These are phyloP conservation scores for Solanum chmielewskii DNA, from an alignment of 257 asterid genomes.

Conservation along the genomic window DNA sequence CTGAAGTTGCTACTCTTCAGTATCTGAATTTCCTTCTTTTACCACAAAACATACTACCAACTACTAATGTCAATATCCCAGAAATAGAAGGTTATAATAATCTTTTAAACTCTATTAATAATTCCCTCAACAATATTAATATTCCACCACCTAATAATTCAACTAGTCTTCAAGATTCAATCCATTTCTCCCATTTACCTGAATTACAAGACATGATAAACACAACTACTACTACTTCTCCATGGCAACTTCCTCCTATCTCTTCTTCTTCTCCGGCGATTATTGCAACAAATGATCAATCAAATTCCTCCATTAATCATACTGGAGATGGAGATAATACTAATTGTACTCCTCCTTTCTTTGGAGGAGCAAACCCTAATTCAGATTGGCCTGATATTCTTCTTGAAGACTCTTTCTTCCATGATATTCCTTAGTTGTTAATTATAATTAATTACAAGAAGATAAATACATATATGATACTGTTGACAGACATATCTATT, in stretches of 20 bases:
- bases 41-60: slow-evolving; percentile 7
- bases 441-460: too few relatives aligned
- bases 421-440: slow-evolving; percentile 26
- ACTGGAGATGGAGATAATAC: slow-evolving; percentile 14
- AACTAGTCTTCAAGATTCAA: slow-evolving; percentile 14
- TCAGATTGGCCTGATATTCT: slow-evolving; percentile 54
- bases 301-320: slow-evolving; percentile 1
- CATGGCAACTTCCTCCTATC: slow-evolving; percentile 13
- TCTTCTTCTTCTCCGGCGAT: slow-evolving; percentile 7
- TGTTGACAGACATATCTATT: background rate
- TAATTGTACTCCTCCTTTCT: slow-evolving; percentile 39
- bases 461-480: background rate
- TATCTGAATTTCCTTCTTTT: slow-evolving; percentile 40
- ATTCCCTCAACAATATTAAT: background rate
- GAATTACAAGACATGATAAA: slow-evolving; percentile 19
- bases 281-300: slow-evolving; percentile 13
- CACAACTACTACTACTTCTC: slow-evolving; percentile 21
- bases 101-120: slow-evolving; percentile 13
- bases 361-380: slow-evolving; percentile 29
- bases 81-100: slow-evolving; percentile 16
- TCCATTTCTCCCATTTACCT: slow-evolving; percentile 47
- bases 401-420: slow-evolving; percentile 57
- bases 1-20: slow-evolving; percentile 59
- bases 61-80: background rate
- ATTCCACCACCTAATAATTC: slow-evolving; percentile 1